These are phyloP conservation scores for Chalciporus sphaerocephalus DNA, from an alignment of 768 basidiomycete species.

Conservation along the genomic window DNA sequence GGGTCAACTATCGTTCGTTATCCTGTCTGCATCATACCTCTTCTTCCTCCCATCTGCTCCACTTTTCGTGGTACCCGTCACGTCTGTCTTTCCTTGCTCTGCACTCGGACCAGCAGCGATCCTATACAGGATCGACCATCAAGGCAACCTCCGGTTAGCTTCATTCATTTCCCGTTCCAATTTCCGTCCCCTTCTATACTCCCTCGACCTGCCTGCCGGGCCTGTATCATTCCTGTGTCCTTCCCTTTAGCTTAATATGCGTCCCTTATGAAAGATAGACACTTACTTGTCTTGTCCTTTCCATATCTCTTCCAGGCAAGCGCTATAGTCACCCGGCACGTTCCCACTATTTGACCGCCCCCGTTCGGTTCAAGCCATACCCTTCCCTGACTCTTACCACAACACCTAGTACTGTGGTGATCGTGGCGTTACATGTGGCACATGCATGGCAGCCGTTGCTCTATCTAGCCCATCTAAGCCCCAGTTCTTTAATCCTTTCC, in stretches of 20 bases:
- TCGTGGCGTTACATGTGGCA: conserved; percentile 30
- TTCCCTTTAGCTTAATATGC: conserved; percentile 12
- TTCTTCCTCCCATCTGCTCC: neutral
- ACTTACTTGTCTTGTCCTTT: conserved; percentile 10
- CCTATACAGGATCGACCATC: conserved; percentile 22
- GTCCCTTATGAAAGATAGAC: conserved; percentile 8
- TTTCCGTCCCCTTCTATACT: conserved; percentile 11
- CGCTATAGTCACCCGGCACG: conserved; percentile 17
- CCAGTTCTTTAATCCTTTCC: conserved; percentile 41
- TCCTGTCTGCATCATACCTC: neutral
- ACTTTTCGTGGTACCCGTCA: neutral
- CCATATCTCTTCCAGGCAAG: conserved; percentile 14
- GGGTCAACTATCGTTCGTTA: conserved; percentile 1
- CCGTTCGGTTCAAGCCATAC: conserved; percentile 9
- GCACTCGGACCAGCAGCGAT: neutral
- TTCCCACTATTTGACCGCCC: conserved; percentile 11
- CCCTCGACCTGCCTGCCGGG: neutral
- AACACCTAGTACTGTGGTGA: conserved; percentile 10
- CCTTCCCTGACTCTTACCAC: conserved; percentile 12
- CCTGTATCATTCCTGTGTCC: conserved; percentile 6
- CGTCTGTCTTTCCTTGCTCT: neutral
- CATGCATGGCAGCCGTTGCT: conserved; percentile 45
- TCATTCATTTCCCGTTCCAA: conserved; percentile 23
- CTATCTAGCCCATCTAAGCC: conserved; percentile 36
- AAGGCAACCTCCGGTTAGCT: conserved; percentile 19